A percentile compares a stretch with the other conserved stretches of the same genome.
Evolutionary conservation across 768 basidiomycete species (phyloP).

Genomic region (Sporobolomyces phaffii): DNA sequence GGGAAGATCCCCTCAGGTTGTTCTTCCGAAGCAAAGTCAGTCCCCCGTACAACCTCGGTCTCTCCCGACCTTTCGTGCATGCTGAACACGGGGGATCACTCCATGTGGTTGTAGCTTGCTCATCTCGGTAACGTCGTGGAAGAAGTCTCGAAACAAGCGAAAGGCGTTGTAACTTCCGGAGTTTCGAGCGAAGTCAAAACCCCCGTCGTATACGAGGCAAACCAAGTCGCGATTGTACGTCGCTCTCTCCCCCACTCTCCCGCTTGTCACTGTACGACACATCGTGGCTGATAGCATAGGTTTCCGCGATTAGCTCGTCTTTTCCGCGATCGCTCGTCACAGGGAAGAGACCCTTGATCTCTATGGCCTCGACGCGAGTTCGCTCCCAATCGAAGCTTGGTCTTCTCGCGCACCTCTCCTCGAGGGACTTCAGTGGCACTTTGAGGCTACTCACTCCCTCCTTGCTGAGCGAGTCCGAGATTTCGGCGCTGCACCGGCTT

Average conservation of each 20-base stretch:
- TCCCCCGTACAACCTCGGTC: background rate
- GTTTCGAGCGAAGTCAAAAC: conserved; percentile 49
- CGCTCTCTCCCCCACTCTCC: conserved; percentile 4
- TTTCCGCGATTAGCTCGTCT: conserved; percentile 70
- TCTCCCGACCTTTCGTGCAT: background rate
- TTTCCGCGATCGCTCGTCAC: conserved; percentile 67
- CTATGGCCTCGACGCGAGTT: conserved; percentile 73
- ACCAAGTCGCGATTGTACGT: conserved; percentile 62
- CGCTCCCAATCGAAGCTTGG: conserved; percentile 59
- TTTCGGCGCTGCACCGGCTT: conserved; percentile 45
- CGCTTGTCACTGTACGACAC: background rate
- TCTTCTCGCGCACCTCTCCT: conserved; percentile 65
- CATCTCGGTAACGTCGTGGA: conserved; percentile 66
- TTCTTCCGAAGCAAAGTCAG: conserved; percentile 67
- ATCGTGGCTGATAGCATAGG: too few species aligned
- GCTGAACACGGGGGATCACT: too few species aligned
- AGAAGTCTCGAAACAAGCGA: conserved; percentile 55
- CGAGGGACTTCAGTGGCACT: conserved; percentile 65
- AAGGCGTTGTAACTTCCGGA: conserved; percentile 51
- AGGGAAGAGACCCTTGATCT: conserved; percentile 63
- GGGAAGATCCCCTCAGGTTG: conserved; percentile 70
- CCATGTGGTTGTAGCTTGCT: too few species aligned
- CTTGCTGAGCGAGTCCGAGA: conserved; percentile 46
- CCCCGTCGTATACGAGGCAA: conserved; percentile 60
- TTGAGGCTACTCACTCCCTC: conserved; percentile 51